Conservation (phyloP, 2,329 filamentous ascomycete genomes). For the Xylariaceae sp. region DNA sequence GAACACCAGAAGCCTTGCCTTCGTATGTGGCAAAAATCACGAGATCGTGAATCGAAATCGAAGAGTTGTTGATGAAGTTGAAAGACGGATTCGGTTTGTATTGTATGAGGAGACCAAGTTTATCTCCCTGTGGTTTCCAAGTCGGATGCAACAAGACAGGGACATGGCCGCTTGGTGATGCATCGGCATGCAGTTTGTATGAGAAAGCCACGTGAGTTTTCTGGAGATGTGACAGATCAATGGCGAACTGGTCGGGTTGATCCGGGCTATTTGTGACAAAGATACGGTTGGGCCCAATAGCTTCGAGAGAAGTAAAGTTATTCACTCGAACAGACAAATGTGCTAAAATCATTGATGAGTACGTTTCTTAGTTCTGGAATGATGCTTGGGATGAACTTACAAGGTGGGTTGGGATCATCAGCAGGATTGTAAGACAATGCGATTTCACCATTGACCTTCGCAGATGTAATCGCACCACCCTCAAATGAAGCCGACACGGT, state of each 20-base stretch:
- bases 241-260: conserved; percentile 70
- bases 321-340: conserved; percentile 73
- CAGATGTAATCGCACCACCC: conserved; percentile 62
- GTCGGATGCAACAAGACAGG: conserved; percentile 68
- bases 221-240: conserved; percentile 68
- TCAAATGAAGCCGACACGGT: conserved; percentile 84
- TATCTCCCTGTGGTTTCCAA: conserved; percentile 80
- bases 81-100: conserved; percentile 76
- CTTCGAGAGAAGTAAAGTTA: conserved; percentile 82
- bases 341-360: conserved; percentile 34
- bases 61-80: conserved; percentile 37
- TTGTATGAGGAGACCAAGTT: conserved; percentile 78
- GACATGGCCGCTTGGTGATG: conserved; percentile 51
- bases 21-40: conserved; percentile 68
- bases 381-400: conserved; percentile 38
- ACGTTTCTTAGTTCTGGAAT: neutral
- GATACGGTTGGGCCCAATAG: conserved; percentile 87
- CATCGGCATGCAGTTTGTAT: conserved; percentile 76
- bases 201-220: conserved; percentile 82
- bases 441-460: conserved; percentile 79
- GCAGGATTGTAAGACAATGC: conserved; percentile 72
- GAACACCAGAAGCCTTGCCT: conserved; percentile 60
- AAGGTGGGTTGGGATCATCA: conserved; percentile 43
- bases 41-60: conserved; percentile 66
- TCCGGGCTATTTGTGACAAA: conserved; percentile 69